These are phyloP conservation scores for Pelargonium fulgidum DNA, from an alignment of 441 rosid species.

Conservation along the genomic window DNA sequence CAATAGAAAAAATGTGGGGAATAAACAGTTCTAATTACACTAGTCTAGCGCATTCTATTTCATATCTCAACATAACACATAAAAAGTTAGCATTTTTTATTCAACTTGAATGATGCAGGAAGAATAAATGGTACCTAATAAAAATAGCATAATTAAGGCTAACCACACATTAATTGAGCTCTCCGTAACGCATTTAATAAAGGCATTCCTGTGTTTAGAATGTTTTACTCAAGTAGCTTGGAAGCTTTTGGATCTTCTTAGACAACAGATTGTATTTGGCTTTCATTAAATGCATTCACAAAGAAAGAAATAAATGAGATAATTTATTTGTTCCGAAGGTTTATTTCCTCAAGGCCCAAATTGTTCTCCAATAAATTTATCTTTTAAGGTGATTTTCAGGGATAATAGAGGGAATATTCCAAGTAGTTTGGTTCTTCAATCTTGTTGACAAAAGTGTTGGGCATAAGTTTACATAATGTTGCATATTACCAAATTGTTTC, in stretches of 20 bases:
- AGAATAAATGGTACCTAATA: neutral
- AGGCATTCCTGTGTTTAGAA: neutral
- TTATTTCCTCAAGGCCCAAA: neutral
- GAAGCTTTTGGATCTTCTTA: neutral
- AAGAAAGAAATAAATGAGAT: neutral
- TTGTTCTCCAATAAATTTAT: too few relatives aligned
- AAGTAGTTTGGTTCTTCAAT: too few relatives aligned
- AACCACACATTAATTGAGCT: neutral
- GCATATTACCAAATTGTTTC: too few relatives aligned
- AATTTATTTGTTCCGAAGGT: neutral
- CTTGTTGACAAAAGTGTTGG: too few relatives aligned
- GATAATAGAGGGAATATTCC: too few relatives aligned
- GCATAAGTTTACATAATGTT: too few relatives aligned
- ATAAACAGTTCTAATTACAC: neutral
- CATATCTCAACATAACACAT: neutral
- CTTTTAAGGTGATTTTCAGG: neutral
- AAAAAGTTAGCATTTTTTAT: neutral
- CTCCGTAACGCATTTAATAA: neutral
- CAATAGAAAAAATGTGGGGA: neutral
- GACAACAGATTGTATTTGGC: neutral
- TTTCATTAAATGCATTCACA: neutral
- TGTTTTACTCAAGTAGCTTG: neutral
- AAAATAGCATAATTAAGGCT: neutral
- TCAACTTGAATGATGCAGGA: neutral
- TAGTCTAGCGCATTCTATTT: neutral